Base-by-base conservation (phyloP, 2,329 filamentous ascomycete species). In the Alternaria sp. region DNA sequence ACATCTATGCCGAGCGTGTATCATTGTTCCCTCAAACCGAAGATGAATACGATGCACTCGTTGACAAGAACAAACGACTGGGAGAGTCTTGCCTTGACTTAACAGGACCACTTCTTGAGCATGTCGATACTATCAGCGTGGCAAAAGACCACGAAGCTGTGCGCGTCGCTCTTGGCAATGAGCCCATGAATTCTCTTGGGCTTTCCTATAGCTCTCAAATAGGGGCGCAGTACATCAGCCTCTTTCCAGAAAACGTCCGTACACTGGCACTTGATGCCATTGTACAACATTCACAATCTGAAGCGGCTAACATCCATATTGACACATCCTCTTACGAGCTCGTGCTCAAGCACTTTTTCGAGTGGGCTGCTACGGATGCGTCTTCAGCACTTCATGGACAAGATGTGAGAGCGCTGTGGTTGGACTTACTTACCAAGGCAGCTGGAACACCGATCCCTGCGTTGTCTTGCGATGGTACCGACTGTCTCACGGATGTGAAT, bases 131-230 rank as follows among this genome's bases (percentile, higher is more conserved):
- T 7, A 65, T 75, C n/a, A 71, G 60, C 18, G 44, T 46, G 8
- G 62, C 53, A 12, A 75, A 75, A 51, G 78, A 81, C 52, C 68
- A 79, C 26, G 78, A 79, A 42, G 74, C 75, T 18, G 65, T 80
- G 5, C 75, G 30, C 53, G 78, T 42, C 55, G 73, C 46, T 3
- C 66, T 82, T 5, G 71, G 74, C 4, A 73, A 76, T 12, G 73
- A 76, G n/a, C 56, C 75, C 74, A 54, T 81, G 36, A 80, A 78
- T 56, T 81, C 71, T 41, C 57, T 83, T 1, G 82, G 81, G 7
- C 63, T 80, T 14, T 83, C 81, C 2, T 84, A 85, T 65, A 82
- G 82, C 6, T 79, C 79, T 1, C 78, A 81, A 62, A 70, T 84
- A 16, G 82, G 80, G 22, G 72, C 75, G 7, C 75, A 78, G 39